phyloP scores from a whole-genome alignment of 2,329 filamentous ascomycete genomes.

The Botrytis byssoidea region DNA sequence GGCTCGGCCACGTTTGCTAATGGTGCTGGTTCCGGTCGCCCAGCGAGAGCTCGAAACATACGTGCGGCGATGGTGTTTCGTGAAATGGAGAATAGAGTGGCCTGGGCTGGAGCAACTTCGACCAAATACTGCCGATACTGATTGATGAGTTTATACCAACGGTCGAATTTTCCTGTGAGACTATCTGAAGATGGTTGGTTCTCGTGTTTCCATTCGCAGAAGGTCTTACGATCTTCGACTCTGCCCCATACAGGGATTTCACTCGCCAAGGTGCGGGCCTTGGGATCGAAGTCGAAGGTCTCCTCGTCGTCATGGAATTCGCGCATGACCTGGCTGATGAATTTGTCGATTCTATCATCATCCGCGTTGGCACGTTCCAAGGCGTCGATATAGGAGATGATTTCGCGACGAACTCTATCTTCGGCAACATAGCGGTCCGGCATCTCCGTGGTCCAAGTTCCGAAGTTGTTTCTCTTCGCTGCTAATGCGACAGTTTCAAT shows the following conservation, averaged over 20 bases:
- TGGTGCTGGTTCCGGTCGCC: too few species aligned
- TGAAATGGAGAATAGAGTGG: not conserved
- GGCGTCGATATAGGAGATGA: not conserved
- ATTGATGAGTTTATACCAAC: not conserved
- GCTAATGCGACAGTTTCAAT: not conserved
- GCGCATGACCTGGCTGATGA: not conserved
- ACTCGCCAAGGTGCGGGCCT: rapidly evolving
- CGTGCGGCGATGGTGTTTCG: not conserved
- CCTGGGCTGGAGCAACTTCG: not conserved
- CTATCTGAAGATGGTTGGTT: not conserved
- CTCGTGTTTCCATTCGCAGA: not conserved
- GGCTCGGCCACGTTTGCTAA: too few species aligned
- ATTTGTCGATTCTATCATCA: not conserved
- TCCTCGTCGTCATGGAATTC: not conserved
- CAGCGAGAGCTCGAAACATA: not conserved
- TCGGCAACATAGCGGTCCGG: not conserved
- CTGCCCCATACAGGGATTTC: too few species aligned
- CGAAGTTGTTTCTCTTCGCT: not conserved
- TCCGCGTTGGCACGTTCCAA: rapidly evolving
- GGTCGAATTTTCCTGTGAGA: rapidly evolving
- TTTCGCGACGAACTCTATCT: not conserved
- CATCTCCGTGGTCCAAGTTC: not conserved
- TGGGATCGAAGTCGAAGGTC: not conserved
- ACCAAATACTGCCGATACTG: not conserved
- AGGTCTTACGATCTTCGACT: not conserved